Evolutionary conservation across 768 basidiomycete species (phyloP), one percentile per base, ranked within the genome.

Genomic region (Botryobasidium botryosum): DNA sequence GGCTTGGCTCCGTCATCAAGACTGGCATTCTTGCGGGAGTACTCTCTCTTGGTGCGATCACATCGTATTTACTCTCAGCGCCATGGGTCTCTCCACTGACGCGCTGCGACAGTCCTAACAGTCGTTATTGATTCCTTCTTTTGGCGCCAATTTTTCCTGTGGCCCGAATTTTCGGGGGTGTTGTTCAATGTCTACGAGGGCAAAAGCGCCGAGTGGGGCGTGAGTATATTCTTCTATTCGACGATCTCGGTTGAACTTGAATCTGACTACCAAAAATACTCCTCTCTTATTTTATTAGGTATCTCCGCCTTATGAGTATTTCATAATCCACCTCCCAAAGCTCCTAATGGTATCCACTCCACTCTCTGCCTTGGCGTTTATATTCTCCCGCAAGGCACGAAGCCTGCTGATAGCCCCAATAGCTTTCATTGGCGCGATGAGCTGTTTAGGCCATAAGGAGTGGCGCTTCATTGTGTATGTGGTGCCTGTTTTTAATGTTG

Each of bases 381-480:
- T 63, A 5, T 45, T 64, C 13, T 75, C 82, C 51, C 51, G 50
- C 6, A 67, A 71, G 6, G 62, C 75, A 35, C 68, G 70, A 3
- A 56, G 61, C 3, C 63, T 81, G 29, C 59, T 78, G 3, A 40
- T 68, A 7, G 71, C 78, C 0, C 65, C 72, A 2, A 23, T 76
- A 4, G 46, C 55, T 1, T 82, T 79, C 48, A 55, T 86, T 6
- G 59, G 56, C 2, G 52, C 78, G 2, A 72, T 97, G 58, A 90
- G 87, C 56, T 64, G 57, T 25, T 65, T 96, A 1, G 78, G 73
- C 0, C 94, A 99, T 62, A 99, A 99, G 58, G 94, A 99, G 61
- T 99, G 94, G 94, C 72, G 94, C 5, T 99, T 99, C 61, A 66
- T 97, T 46, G 70, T 87, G 6, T 97, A 97, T 55, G 69, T 76